A percentile compares a stretch with the other conserved stretches of the same genome.
These are phyloP conservation scores for Neonectria neomacrospora DNA, from an alignment of 2,329 filamentous ascomycete species.

Conservation along the genomic window DNA sequence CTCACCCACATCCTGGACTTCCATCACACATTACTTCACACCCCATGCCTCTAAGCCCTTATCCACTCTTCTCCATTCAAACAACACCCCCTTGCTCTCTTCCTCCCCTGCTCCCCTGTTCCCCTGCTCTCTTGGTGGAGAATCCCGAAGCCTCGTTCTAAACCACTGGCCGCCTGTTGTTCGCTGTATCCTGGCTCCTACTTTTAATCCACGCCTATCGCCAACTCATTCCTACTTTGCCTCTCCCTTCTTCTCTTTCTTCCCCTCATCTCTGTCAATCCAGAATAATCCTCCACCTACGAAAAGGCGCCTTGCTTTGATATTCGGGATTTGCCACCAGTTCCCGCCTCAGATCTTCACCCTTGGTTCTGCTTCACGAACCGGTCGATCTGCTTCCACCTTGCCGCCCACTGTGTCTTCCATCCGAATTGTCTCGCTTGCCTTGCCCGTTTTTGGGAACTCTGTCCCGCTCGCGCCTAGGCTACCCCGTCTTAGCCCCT, in stretches of 20 bases:
- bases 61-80: conserved; percentile 5
- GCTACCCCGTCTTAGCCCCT: conserved; percentile 26
- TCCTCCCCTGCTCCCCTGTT: conserved; percentile 5
- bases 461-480: conserved; percentile 21
- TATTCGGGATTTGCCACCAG: conserved; percentile 9
- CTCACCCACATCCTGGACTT: conserved; percentile 12
- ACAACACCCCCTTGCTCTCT: conserved; percentile 20
- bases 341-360: conserved; percentile 30
- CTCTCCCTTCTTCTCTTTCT: conserved; percentile 30
- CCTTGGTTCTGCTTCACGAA: conserved; percentile 28
- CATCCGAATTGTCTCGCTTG: conserved; percentile 21
- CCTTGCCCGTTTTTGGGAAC: not conserved
- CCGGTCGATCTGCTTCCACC: conserved; percentile 27
- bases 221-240: conserved; percentile 30
- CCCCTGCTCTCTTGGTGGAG: conserved; percentile 26
- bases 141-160: conserved; percentile 43
- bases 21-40: conserved; percentile 17
- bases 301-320: conserved; percentile 24
- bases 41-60: conserved; percentile 33
- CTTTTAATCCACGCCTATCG: conserved; percentile 43
- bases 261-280: conserved; percentile 40
- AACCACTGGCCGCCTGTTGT: conserved; percentile 43
- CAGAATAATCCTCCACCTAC: conserved; percentile 37
- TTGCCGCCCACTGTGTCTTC: conserved; percentile 10
- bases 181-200: conserved; percentile 39